A percentile compares a stretch with the other conserved stretches of the same genome.
Evolutionary conservation across 345 rosid species (phyloP).

Genomic region (Lepidium sativum): DNA sequence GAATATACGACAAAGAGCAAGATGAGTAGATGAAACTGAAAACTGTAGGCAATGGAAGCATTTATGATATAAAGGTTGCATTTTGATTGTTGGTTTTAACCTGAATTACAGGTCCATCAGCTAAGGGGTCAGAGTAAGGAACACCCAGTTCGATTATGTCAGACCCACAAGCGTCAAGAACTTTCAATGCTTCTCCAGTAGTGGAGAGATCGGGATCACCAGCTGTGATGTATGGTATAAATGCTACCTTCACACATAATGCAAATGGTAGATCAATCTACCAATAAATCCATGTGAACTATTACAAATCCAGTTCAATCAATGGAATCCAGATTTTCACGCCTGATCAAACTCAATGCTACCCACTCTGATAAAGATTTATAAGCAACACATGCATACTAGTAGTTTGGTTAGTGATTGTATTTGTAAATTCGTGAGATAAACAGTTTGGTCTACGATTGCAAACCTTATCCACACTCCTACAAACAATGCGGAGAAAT

Average conservation of each 20-base stretch:
- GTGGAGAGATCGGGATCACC: constrained; percentile 97
- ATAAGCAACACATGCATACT: background rate
- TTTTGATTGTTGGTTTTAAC: constrained; percentile 24
- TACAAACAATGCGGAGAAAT: background rate
- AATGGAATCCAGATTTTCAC: background rate
- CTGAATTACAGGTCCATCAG: constrained; percentile 98
- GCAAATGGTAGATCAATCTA: background rate
- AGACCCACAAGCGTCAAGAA: constrained; percentile 72
- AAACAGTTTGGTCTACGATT: background rate
- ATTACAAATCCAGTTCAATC: background rate
- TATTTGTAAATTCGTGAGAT: background rate
- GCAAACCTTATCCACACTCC: background rate
- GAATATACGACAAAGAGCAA: background rate
- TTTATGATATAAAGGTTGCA: background rate
- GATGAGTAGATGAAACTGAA: background rate
- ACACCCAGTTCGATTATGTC: constrained; percentile 86
- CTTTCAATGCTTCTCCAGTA: constrained; percentile 73
- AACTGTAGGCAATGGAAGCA: background rate
- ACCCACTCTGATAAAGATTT: background rate
- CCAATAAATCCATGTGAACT: background rate
- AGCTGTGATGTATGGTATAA: constrained; percentile 87
- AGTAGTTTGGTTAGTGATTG: background rate
- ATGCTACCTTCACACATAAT: constrained; percentile 54
- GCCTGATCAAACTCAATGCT: background rate
- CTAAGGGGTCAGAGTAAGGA: constrained; percentile 87